Evolutionary conservation across 352 stramenopile genomes (phyloP).

Genomic region (Pythium myriotylum): DNA sequence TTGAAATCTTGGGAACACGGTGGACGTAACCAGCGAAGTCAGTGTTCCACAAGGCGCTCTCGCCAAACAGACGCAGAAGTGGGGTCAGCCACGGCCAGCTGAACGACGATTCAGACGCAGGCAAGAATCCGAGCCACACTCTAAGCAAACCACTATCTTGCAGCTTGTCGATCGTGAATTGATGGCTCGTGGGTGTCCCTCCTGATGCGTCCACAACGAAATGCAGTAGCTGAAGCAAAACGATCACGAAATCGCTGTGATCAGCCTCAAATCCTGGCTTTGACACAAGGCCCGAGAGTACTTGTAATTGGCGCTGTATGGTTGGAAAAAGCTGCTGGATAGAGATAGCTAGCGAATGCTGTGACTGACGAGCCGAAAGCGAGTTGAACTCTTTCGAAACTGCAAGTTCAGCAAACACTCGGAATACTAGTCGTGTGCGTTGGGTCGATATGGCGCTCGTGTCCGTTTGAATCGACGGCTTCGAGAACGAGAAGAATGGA

Average conservation of each 20-base stretch:
- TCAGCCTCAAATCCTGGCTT: slow-evolving; percentile 22
- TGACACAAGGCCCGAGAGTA: slow-evolving; percentile 16
- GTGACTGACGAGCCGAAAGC: slow-evolving; percentile 27
- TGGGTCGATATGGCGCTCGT: slow-evolving; percentile 11
- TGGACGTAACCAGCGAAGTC: slow-evolving; percentile 45
- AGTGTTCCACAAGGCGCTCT: slow-evolving; percentile 54
- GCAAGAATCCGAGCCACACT: slow-evolving; percentile 43
- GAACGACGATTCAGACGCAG: slow-evolving; percentile 15
- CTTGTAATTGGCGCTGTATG: slow-evolving; percentile 43
- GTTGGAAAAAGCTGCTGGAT: slow-evolving; percentile 46
- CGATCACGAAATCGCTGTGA: slow-evolving; percentile 41
- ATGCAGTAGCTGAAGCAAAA: slow-evolving; percentile 54
- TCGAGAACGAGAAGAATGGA: slow-evolving; percentile 18
- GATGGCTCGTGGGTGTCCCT: slow-evolving; percentile 5
- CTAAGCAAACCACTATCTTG: slow-evolving; percentile 52
- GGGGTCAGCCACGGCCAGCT: slow-evolving; percentile 39
- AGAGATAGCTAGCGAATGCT: slow-evolving; percentile 37
- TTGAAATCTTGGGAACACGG: slow-evolving; percentile 43
- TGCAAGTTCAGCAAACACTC: slow-evolving; percentile 52
- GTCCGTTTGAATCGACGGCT: neutral
- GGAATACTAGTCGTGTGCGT: slow-evolving; percentile 44
- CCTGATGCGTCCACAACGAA: slow-evolving; percentile 36
- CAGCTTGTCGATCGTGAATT: slow-evolving; percentile 25
- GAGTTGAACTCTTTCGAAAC: slow-evolving; percentile 59
- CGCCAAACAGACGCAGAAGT: slow-evolving; percentile 49